Evolutionary conservation across 2,329 filamentous ascomycete genomes (phyloP), one percentile per base, ranked within the genome.

Genomic region (Penicillium sp.): DNA sequence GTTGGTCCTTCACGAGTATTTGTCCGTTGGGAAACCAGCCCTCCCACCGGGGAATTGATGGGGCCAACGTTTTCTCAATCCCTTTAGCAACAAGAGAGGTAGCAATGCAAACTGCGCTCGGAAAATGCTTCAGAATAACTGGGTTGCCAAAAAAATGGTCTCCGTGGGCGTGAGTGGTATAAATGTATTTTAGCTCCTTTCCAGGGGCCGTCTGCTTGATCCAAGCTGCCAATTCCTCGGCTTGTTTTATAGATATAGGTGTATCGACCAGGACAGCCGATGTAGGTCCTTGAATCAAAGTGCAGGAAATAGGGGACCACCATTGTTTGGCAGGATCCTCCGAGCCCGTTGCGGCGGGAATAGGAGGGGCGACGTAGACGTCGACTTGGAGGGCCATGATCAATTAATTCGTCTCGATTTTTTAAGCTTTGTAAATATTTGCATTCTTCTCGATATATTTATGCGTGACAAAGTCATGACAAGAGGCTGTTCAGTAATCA

Each of bases 91-190:
- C 60, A 14, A 55, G 61, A 2, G 48, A 18, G 0, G 65, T 68
- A 2, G 64, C 64, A n/a, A 68, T 20, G 5, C 54, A 47, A 2
- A 35, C 40, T 0, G 57, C 56, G 0, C 57, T 43, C 0, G 74
- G 71, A 33, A 70, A 77, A 1, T 63, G 64, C 21, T 65, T 57
- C 2, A 43, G 12, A 7, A 43, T 43, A 18, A 23, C 11, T 16
- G 21, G n/a, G 21, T 18, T 43, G 12, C 40, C 40, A 16, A 18
- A 43, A 16, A 43, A 43, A 23, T 43, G 40, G 16, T 43, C 40
- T 23, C 40, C 73, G 50, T 77, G 74, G n/a, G 71, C 71, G 48
- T 76, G 74, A 0, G 74, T 77, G 51, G 75, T 70, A 61, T 75
- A 77, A 28, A 76, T 71, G 35, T 69, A 69, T 3, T 58, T 59